These are phyloP conservation scores for Litchi chinensis DNA, from an alignment of 345 rosid species.

Conservation along the genomic window DNA sequence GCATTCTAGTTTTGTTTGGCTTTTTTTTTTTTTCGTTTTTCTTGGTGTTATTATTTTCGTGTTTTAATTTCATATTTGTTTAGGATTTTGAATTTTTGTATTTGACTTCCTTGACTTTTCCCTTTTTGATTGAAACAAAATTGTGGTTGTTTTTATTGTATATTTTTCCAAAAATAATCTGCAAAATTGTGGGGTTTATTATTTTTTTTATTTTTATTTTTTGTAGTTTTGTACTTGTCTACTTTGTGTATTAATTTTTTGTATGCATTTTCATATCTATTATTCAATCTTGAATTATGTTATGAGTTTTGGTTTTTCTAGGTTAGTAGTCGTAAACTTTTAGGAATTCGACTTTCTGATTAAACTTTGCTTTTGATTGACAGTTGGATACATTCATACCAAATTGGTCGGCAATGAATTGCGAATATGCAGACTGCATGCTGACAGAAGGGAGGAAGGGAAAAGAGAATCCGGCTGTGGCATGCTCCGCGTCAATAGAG, in stretches of 20 bases:
- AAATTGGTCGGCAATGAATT: conserved; percentile 48
- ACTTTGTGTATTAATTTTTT: too few species aligned
- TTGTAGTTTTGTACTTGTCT: too few species aligned
- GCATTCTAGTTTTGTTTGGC: too few species aligned
- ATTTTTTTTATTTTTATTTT: too few species aligned
- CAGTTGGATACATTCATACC: conserved; percentile 48
- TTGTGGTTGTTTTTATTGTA: too few species aligned
- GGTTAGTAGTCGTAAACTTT: too few species aligned
- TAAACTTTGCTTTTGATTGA: background rate
- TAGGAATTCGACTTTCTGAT: background rate
- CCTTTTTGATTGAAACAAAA: too few species aligned
- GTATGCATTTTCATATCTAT: background rate
- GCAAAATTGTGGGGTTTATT: background rate
- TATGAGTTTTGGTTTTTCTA: background rate
- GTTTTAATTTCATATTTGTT: too few species aligned
- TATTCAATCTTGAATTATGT: background rate
- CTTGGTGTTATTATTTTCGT: too few species aligned
- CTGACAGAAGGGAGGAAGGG: conserved; percentile 39
- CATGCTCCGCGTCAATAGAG: conserved; percentile 30
- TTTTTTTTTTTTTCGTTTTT: too few species aligned
- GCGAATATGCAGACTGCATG: conserved; percentile 46
- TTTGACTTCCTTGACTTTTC: background rate
- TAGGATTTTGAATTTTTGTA: background rate
- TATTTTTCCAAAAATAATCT: too few species aligned
- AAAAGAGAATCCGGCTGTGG: background rate